Conservation (phyloP, 2,329 filamentous ascomycete species). For the Macrophomina phaseolina region DNA sequence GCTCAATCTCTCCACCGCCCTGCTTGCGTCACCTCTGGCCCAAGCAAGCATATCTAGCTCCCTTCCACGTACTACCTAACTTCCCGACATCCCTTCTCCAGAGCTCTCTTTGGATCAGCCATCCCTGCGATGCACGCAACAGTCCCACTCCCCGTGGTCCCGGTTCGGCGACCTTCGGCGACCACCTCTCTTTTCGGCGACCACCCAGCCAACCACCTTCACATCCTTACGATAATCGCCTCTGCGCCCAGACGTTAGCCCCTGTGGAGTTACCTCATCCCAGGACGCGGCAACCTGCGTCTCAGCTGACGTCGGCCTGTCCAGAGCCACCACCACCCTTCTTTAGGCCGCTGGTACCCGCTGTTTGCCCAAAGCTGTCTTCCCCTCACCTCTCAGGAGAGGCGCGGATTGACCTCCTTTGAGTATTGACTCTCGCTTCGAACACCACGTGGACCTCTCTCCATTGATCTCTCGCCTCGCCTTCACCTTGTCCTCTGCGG, state of each 20-base stretch:
- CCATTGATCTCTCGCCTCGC: background rate
- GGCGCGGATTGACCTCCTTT: background rate
- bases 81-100: background rate
- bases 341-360: constrained; percentile 18
- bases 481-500: background rate
- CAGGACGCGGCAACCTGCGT: background rate
- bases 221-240: constrained; percentile 11
- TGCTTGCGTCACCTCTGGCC: background rate
- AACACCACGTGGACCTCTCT: background rate
- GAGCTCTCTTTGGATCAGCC: background rate
- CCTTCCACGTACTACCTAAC: background rate
- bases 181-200: constrained; percentile 7
- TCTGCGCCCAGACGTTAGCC: background rate
- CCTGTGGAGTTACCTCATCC: background rate
- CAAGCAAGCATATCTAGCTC: background rate
- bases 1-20: background rate
- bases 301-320: constrained; percentile 20
- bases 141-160: background rate
- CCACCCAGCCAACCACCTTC: constrained; percentile 13
- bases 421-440: background rate
- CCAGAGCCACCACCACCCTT: background rate
- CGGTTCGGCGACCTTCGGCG: constrained; percentile 18
- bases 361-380: background rate
- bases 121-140: background rate
- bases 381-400: constrained; percentile 1